Base-by-base conservation (phyloP, 768 basidiomycete genomes). In the Tephrocybe sp. region DNA sequence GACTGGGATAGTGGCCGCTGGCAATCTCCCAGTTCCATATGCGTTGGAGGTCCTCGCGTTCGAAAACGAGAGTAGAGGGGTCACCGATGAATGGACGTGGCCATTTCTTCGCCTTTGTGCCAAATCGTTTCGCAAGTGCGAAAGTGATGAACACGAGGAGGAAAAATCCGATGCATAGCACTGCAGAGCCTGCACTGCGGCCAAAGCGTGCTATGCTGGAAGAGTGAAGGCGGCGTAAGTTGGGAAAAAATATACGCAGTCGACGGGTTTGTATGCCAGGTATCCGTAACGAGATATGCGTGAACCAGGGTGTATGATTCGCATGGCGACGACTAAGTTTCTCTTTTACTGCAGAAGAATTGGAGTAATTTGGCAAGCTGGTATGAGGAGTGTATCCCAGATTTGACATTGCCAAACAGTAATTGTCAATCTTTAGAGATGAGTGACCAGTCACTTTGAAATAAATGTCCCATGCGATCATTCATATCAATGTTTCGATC, bases 21-120 rank as follows among this genome's bases (percentile, higher is more conserved):
- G 83, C 74, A 50, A 98, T 80, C 70, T 99, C 96, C 94, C 94
- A 98, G 54, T 85, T 76, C 95, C 95, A 98, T 68, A 99, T 90
- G 50, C 86, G 78, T 62, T 88, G 90, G 36, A 97, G 65, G 62
- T 98, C 93, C 51, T 88, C 83, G 42, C 85, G 76, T 50, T 76
- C 75, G 62, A 81, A 93, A 30, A 93, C 81, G 24, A 93, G 77
- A 8, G 91, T 91, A 21, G 87, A 73, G 14, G 83, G 75, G 40
- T 86, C 83, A 34, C 75, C 75, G 15, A 72, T 67, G 41, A 82
- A 76, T 15, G 77, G 73, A 32, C 77, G 69, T 11, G 84, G 77
- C 85, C 86, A 88, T 51, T 78, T 76, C 58, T 81, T 84, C 45
- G 80, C 79, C 51, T 78, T 73, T 1, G 81, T 74, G 21, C 78